A percentile compares a stretch with the other conserved stretches of the same genome.
These are phyloP conservation scores for Escallonia rubra DNA, from an alignment of 129 eudicot genomes.

Conservation along the genomic window DNA sequence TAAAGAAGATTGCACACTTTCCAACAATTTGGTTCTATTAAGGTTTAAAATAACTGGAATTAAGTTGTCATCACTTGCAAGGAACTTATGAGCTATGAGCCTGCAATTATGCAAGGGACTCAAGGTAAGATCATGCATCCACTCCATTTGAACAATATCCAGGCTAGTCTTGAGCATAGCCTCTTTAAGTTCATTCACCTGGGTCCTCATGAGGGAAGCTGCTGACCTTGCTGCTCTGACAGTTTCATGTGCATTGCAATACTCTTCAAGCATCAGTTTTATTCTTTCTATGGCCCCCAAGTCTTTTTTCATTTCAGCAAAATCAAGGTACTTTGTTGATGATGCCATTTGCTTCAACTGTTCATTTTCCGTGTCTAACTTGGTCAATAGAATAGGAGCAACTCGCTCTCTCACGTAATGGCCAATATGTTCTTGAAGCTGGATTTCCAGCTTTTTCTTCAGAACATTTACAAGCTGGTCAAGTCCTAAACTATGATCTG, in stretches of 20 bases:
- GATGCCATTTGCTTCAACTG: conserved; percentile 37
- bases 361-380: conserved; percentile 56
- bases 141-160: conserved; percentile 85
- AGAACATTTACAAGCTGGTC: conserved; percentile 76
- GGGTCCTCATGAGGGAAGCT: conserved; percentile 68
- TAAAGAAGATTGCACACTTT: conserved; percentile 63
- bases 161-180: conserved; percentile 59
- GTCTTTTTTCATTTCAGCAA: conserved; percentile 36
- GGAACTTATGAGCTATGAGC: conserved; percentile 64
- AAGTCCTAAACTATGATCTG: conserved; percentile 76
- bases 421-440: conserved; percentile 70
- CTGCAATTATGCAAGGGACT: conserved; percentile 59
- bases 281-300: conserved; percentile 44
- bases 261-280: conserved; percentile 80
- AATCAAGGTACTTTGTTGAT: conserved; percentile 30
- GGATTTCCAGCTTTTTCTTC: conserved; percentile 57
- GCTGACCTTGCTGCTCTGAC: conserved; percentile 88
- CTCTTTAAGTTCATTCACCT: conserved; percentile 70
- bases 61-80: conserved; percentile 52
- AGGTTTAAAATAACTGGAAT: conserved; percentile 56
- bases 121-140: conserved; percentile 72
- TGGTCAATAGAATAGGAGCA: conserved; percentile 53
- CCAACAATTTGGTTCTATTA: conserved; percentile 74
- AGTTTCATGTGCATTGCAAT: conserved; percentile 94
- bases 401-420: conserved; percentile 69